Base-by-base conservation (phyloP, 108 stramenopile genomes). In the Schizochytrium sp. region DNA sequence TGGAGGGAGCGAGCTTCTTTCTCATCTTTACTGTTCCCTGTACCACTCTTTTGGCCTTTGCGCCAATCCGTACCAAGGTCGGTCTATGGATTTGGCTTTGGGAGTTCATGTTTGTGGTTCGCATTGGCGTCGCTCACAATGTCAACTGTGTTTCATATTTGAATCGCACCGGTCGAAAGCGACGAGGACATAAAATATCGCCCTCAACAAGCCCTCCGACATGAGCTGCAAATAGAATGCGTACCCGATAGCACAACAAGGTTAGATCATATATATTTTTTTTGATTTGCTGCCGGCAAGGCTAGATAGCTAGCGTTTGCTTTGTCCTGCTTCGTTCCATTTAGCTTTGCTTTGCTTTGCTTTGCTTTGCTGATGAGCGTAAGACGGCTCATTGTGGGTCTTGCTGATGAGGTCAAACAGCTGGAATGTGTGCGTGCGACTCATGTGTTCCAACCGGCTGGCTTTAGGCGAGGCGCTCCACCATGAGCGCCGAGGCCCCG, bases 401-500 rank as follows among this genome's bases (percentile, higher is more conserved):
- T 34, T 34, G 34, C 34, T 34, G 34, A 34, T 34, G 34, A 34
- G 34, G 34, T 34, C 0, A 34, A 34, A 34, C 34, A 34, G 34
- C 34, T 34, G 34, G 34, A 0, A 2, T 59, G 58, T 59, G 58
- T 59, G 58, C n/a, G 58, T 21, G n/a, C 21, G n/a, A 59, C 58
- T 59, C 21, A 59, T 59, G n/a, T 59, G n/a, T 59, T 3, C 58
- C 58, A 23, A 59, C n/a, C n/a, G 1, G 19, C n/a, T 2, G 58
- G 58, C 21, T 69, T 23, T 88, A 94, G 60, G 23, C 89, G 59
- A 99, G 87, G 72, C 97, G 95, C 93, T 99, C 98, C 72, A 99
- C 91, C 51, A 98, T 93, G 60, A 98, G 94, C 0, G 98, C 98
- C 16, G 96, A 96, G 44, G 98, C 98, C 2, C 98, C 98, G 72